Conservation (phyloP, 306 rosid species). For the Lupinus albus region DNA sequence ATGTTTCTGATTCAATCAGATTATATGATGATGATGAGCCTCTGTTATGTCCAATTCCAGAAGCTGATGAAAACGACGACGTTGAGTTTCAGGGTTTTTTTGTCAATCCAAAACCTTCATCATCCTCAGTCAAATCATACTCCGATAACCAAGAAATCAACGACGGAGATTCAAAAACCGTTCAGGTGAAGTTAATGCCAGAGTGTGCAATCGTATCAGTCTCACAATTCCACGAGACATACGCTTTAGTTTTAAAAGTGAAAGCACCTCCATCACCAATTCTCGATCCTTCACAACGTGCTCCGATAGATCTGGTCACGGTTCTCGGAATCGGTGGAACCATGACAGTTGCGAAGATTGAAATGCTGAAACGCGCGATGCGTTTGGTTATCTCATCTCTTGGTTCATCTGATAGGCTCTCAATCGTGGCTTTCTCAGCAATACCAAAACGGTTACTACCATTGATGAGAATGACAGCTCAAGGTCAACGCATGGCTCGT, state of each 20-base stretch:
- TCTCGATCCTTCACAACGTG: slow-evolving; percentile 53
- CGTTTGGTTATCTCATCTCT: slow-evolving; percentile 73
- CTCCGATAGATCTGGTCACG: slow-evolving; percentile 78
- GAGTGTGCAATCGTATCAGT: slow-evolving; percentile 69
- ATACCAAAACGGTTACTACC: slow-evolving; percentile 62
- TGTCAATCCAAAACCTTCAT: slow-evolving; percentile 58
- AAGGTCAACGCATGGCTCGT: slow-evolving; percentile 68
- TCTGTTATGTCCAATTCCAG: slow-evolving; percentile 66
- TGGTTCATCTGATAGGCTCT: slow-evolving; percentile 72
- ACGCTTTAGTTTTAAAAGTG: slow-evolving; percentile 66
- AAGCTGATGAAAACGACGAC: slow-evolving; percentile 62
- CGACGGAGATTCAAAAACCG: slow-evolving; percentile 53
- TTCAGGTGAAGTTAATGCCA: slow-evolving; percentile 70
- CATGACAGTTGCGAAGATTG: slow-evolving; percentile 73
- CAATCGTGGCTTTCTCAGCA: slow-evolving; percentile 76
- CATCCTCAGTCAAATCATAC: slow-evolving; percentile 49
- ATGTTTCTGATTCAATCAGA: slow-evolving; percentile 40
- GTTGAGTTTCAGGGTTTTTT: slow-evolving; percentile 86
- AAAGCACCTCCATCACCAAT: slow-evolving; percentile 60
- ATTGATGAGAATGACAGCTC: slow-evolving; percentile 62
- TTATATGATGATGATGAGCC: slow-evolving; percentile 79
- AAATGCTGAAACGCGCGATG: slow-evolving; percentile 86
- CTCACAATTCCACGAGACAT: slow-evolving; percentile 56
- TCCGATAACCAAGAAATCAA: slow-evolving; percentile 40
- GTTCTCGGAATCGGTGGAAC: slow-evolving; percentile 75